phyloP scores from a whole-genome alignment of 441 rosid genomes.

The Pelargonium cotyledonis region DNA sequence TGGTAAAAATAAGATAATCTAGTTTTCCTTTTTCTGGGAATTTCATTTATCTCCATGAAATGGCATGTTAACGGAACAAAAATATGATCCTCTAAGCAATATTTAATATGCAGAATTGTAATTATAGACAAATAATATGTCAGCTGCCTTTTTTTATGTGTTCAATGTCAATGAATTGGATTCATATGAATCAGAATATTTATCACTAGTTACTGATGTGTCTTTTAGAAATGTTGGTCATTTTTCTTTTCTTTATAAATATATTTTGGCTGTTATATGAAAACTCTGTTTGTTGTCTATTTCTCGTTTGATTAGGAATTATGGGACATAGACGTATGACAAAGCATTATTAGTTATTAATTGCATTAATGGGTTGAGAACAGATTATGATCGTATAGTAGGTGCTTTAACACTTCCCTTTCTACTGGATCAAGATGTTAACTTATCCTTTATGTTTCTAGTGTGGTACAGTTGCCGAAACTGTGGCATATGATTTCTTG shows the following conservation, averaged over 20 bases:
- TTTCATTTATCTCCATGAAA: neutral
- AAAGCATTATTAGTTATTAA: neutral
- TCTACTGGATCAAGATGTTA: constrained; percentile 17
- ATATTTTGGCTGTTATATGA: neutral
- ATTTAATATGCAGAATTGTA: neutral
- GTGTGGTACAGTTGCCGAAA: constrained; percentile 97
- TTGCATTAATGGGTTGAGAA: neutral
- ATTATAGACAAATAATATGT: neutral
- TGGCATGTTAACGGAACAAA: neutral
- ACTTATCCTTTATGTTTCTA: constrained; percentile 30
- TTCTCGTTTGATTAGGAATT: neutral
- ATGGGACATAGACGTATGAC: neutral
- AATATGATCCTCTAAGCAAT: neutral
- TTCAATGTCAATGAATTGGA: too few relatives aligned
- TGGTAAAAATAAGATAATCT: too few relatives aligned
- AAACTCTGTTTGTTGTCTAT: neutral
- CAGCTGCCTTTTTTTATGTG: too few relatives aligned
- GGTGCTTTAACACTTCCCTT: neutral
- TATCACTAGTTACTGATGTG: too few relatives aligned
- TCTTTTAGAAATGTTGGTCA: neutral
- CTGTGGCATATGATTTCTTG: constrained; percentile 88
- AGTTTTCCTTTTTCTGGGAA: neutral
- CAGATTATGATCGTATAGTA: neutral
- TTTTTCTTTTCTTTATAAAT: neutral
- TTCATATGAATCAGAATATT: too few relatives aligned